Evolutionary conservation across 169 alveolate genomes (phyloP), one percentile per base, ranked within the genome.

Genomic region (Babesia sp.): DNA sequence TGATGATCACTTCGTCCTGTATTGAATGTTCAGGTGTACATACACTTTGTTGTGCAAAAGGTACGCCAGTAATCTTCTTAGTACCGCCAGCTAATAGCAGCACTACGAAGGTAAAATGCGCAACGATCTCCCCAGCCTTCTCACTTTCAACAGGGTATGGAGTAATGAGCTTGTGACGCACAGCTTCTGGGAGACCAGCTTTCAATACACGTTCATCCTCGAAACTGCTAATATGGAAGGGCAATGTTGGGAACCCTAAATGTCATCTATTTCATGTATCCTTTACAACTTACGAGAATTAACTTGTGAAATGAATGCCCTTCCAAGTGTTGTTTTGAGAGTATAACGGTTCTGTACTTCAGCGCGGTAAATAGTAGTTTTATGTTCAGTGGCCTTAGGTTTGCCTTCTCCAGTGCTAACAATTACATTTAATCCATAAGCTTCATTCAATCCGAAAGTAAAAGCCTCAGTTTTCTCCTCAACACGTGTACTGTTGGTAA

Each of bases 151-250:
- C 98, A 29, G 95, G 96, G 85, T 95, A 97, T 34, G 97, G 95
- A 59, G 95, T 91, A 26, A 97, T 86, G 63, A 97, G 90, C 63
- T 95, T 96, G 80, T 97, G 99, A 68, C 97, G 93, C 64, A 94
- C 69, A 44, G 99, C 97, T 90, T 97, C 99, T 44, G 97, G 94
- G 37, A 97, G 97, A 14, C 99, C 99, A 44, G 93, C 88, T 87
- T 95, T 71, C 3, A 88, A 84, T 20, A 87, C 92, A 51, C 92
- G 70, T 64, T 92, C 92, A 72, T 90, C 95, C 42, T 92, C 95
- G 41, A 92, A 54, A 57, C 86, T 67, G 50, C 82, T 74, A 31
- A 90, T 60, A 41, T 86, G 92, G 71, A 88, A 91, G 72, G 93
- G 98, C 88, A 80, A 85, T 57, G 77, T 93, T 64, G 89, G 93